These are phyloP conservation scores for Coleophoma cylindrospora DNA, from an alignment of 2,329 filamentous ascomycete genomes.

Conservation along the genomic window DNA sequence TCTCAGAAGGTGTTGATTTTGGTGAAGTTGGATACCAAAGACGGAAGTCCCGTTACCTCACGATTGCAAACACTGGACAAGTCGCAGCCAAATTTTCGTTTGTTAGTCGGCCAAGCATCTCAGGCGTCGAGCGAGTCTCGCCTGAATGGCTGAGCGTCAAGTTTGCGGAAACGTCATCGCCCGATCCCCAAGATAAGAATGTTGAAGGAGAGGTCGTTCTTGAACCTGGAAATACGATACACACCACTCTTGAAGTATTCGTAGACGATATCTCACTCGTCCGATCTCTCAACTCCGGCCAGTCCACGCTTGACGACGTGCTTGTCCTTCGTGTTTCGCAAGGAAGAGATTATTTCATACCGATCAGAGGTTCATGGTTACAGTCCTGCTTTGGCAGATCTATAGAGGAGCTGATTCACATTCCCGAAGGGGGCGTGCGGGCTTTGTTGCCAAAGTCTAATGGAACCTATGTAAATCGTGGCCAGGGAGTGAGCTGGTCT, in stretches of 20 bases:
- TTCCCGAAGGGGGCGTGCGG: conserved; percentile 79
- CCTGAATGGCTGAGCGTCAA: conserved; percentile 67
- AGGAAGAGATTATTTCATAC: conserved; percentile 89
- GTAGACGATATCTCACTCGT: conserved; percentile 61
- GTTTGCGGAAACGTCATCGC: conserved; percentile 50
- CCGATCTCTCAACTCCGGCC: conserved; percentile 65
- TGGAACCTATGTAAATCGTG: conserved; percentile 32
- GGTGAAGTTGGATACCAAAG: conserved; percentile 68
- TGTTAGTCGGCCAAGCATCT: conserved; percentile 66
- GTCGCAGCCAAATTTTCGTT: conserved; percentile 78
- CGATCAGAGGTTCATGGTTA: conserved; percentile 72
- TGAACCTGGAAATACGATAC: conserved; percentile 78
- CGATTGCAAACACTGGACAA: conserved; percentile 87
- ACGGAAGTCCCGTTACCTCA: conserved; percentile 62
- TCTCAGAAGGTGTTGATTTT: conserved; percentile 63
- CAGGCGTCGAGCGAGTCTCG: conserved; percentile 34
- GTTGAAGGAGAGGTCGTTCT: conserved; percentile 50
- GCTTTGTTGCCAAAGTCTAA: conserved; percentile 29
- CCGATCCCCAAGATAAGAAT: conserved; percentile 12
- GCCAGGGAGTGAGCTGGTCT: conserved; percentile 63
- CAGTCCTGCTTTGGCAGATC: conserved; percentile 80
- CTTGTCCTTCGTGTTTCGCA: conserved; percentile 78
- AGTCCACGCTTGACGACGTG: conserved; percentile 70
- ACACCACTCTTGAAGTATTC: conserved; percentile 61
- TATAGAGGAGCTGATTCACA: conserved; percentile 80